These are phyloP conservation scores for Berberis vulgaris DNA, from an alignment of 164 flowering plant genomes.

Conservation along the genomic window DNA sequence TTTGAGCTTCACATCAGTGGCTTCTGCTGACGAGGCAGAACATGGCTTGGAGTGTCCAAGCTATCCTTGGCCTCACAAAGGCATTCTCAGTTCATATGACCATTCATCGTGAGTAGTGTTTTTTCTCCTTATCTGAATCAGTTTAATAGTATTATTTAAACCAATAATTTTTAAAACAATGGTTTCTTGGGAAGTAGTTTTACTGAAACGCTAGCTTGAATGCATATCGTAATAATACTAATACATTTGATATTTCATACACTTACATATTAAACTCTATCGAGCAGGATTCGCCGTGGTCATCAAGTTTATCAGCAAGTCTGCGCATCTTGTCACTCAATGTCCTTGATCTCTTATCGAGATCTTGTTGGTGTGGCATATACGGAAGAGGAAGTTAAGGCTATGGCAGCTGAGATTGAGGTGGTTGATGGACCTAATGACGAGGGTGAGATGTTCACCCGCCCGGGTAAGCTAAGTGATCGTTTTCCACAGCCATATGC, in stretches of 20 bases:
- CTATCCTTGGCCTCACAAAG: constrained; percentile 94
- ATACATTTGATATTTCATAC: too few species aligned
- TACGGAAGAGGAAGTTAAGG: constrained; percentile 78
- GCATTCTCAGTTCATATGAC: constrained; percentile 93
- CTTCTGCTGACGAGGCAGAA: constrained; percentile 95
- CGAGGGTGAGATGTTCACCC: constrained; percentile 90
- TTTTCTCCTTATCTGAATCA: background rate
- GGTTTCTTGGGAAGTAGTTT: too few species aligned
- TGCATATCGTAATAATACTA: too few species aligned
- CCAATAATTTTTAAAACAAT: too few species aligned
- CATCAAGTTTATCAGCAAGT: constrained; percentile 89
- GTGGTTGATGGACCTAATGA: constrained; percentile 88
- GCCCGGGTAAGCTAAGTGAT: constrained; percentile 85
- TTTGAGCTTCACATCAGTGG: constrained; percentile 54
- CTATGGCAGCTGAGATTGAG: constrained; percentile 91
- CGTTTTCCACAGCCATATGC: constrained; percentile 79
- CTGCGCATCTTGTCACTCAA: constrained; percentile 87
- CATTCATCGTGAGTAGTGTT: constrained; percentile 76
- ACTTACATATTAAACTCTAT: too few species aligned
- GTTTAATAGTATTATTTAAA: background rate
- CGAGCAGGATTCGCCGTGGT: constrained; percentile 75
- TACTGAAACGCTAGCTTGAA: too few species aligned
- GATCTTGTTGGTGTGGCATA: constrained; percentile 89
- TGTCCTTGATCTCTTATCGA: constrained; percentile 78
- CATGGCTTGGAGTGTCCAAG: constrained; percentile 69